Conservation (phyloP, 495 filamentous ascomycete genomes). For the Xylaria grammica region DNA sequence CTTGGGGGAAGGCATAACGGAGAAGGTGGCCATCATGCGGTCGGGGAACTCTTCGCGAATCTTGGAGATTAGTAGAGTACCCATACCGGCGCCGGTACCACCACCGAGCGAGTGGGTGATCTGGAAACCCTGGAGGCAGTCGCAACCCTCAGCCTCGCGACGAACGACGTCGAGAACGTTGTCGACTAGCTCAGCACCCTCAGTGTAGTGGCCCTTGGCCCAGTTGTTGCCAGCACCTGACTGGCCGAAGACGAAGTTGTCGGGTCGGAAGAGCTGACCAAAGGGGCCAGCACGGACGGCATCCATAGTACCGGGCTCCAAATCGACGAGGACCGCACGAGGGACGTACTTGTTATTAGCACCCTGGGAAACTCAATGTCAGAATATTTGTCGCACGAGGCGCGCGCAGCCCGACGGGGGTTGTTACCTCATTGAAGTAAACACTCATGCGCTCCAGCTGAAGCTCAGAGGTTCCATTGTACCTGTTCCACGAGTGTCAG, state of each 20-base stretch:
- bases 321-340: conserved; percentile 98
- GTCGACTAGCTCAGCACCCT: conserved; percentile 99
- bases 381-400: not conserved
- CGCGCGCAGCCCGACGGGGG: not conserved
- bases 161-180: conserved; percentile 98
- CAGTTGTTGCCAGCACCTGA: conserved; percentile 99
- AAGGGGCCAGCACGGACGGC: conserved; percentile 99
- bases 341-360: conserved; percentile 98
- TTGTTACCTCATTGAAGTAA: conserved; percentile 97
- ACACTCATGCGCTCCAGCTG: conserved; percentile 99
- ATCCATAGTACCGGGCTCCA: conserved; percentile 99
- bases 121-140: conserved; percentile 99
- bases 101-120: conserved; percentile 99
- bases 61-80: conserved; percentile 99
- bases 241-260: conserved; percentile 99
- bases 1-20: conserved; percentile 99
- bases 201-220: conserved; percentile 99
- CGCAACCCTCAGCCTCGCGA: conserved; percentile 97
- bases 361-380: conserved; percentile 60
- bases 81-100: conserved; percentile 99
- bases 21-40: conserved; percentile 99
- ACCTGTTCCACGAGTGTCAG: conserved; percentile 63
- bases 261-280: conserved; percentile 98
- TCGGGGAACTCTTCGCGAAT: conserved; percentile 99
- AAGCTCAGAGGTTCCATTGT: conserved; percentile 97